Base-by-base conservation (phyloP, 1,284 basidiomycete species). In the Ganoderma resinaceum region DNA sequence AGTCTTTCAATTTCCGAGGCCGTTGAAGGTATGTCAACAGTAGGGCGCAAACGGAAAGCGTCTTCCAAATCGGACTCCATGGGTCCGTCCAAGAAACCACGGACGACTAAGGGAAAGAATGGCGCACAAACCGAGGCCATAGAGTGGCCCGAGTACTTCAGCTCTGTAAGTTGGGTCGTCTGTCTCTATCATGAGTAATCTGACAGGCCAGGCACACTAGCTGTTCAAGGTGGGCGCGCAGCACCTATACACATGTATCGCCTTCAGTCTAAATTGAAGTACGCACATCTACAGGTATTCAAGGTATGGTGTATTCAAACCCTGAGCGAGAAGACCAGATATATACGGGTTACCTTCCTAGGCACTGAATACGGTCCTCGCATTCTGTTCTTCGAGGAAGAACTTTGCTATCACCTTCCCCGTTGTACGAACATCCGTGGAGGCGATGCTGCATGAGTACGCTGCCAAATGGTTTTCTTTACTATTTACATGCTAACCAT, bases 301-400 rank as follows among this genome's bases (percentile, higher is more conserved):
- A 74, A 76, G 67, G 72, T 73, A 72, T 20, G 69, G 35, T 49
- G 9, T 35, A 6, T 1, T 29, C 6, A 16, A 29, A 16, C 7
- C 18, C 26, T 40, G 52, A 52, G 9, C 37, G 1, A 26, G 18
- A 35, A 37, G 29, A 33, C 60, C 57, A 38, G 18, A 29, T 49
- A n/a, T 49, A n/a, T 26, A 33, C 20, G 60, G 59, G n/a, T 31
- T 31, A 35, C 12, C n/a, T 40, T 57, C 33, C 57, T 60, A 96
- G 92, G 94, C 95, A 20, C 82, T 97, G 68, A 97, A 96, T 74
- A 96, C 95, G 5, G 94, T 97, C 2, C 88, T 96, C 63, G 95
- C 94, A 0, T 97, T 97, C 76, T 88, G 95, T 66, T 93, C 93
- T 3, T 91, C 94, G 0, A 86, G 94, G 73, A 95, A 95, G 74